These are phyloP conservation scores for Eurotiales sp. DNA, from an alignment of 2,329 filamentous ascomycete genomes.

Conservation along the genomic window DNA sequence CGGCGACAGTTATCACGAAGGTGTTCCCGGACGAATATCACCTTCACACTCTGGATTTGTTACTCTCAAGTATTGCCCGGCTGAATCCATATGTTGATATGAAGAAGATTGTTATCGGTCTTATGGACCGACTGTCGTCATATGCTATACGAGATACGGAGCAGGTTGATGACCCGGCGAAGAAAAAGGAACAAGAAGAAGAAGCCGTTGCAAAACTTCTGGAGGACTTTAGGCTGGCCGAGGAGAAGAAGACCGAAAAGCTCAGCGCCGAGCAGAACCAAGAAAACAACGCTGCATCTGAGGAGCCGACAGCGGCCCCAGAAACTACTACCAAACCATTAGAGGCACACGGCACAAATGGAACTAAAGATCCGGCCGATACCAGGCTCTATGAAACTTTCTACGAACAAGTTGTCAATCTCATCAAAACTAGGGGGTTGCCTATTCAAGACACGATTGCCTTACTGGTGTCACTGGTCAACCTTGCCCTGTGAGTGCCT, in stretches of 20 bases:
- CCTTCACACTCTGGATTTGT: slow-evolving; percentile 90
- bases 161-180: slow-evolving; percentile 63
- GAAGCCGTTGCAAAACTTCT: slow-evolving; percentile 76
- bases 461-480: slow-evolving; percentile 85
- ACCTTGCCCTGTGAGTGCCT: slow-evolving; percentile 67
- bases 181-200: slow-evolving; percentile 74
- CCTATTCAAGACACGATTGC: slow-evolving; percentile 94
- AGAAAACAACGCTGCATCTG: slow-evolving; percentile 30
- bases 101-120: slow-evolving; percentile 93
- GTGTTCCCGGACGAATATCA: slow-evolving; percentile 99
- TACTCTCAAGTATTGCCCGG: slow-evolving; percentile 86
- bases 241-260: slow-evolving; percentile 56
- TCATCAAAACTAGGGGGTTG: slow-evolving; percentile 84
- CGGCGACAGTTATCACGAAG: slow-evolving; percentile 76
- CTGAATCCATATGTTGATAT: slow-evolving; percentile 96
- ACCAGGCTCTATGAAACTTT: slow-evolving; percentile 93
- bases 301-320: slow-evolving; percentile 16
- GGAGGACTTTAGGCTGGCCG: slow-evolving; percentile 60
- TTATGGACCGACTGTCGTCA: slow-evolving; percentile 93
- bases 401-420: slow-evolving; percentile 85
- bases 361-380: slow-evolving; percentile 49
- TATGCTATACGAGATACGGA: slow-evolving; percentile 90
- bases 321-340: slow-evolving; percentile 24
- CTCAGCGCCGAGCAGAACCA: slow-evolving; percentile 37
- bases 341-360: slow-evolving; percentile 30